A percentile compares a stretch with the other conserved stretches of the same genome.
Evolutionary conservation across 176 grass and related monocot species (phyloP).

Genomic region (Aegilops tauschii): DNA sequence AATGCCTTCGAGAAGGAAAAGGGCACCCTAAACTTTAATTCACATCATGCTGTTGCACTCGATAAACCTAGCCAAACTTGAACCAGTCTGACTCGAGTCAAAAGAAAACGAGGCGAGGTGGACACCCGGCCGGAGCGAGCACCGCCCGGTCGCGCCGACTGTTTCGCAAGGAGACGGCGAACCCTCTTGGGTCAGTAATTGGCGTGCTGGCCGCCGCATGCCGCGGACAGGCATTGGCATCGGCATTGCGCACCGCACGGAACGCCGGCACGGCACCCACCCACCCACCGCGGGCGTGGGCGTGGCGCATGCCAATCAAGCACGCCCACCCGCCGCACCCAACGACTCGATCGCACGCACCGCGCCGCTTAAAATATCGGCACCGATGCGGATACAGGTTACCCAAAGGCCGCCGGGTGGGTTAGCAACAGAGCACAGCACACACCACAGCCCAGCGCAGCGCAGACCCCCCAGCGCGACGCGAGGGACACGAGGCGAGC

Average conservation of each 20-base stretch:
- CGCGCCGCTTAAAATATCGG: constrained; percentile 13
- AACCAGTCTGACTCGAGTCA: too few relatives aligned
- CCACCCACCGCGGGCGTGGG: neutral
- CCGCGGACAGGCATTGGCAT: neutral
- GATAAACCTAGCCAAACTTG: too few relatives aligned
- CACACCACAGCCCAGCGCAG: neutral
- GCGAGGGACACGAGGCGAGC: neutral
- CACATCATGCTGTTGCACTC: too few relatives aligned
- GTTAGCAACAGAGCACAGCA: neutral
- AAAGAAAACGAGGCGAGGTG: too few relatives aligned
- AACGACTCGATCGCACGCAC: neutral
- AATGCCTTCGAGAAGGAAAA: too few relatives aligned
- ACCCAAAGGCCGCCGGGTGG: constrained; percentile 5
- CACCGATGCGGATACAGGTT: neutral
- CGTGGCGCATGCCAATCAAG: constrained; percentile 2
- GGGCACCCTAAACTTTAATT: too few relatives aligned
- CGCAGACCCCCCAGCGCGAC: neutral
- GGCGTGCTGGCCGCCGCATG: neutral
- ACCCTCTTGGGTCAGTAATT: neutral
- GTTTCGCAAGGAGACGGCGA: neutral
- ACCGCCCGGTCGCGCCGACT: too few relatives aligned
- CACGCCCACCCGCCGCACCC: neutral
- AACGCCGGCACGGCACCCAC: neutral
- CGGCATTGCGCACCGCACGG: neutral
- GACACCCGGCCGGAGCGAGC: too few relatives aligned